Percentiles rank a stretch among this genome's conserved stretches.
Conservation (phyloP, 176 grass and related monocot genomes). For the Bothriochloa decipiens region DNA sequence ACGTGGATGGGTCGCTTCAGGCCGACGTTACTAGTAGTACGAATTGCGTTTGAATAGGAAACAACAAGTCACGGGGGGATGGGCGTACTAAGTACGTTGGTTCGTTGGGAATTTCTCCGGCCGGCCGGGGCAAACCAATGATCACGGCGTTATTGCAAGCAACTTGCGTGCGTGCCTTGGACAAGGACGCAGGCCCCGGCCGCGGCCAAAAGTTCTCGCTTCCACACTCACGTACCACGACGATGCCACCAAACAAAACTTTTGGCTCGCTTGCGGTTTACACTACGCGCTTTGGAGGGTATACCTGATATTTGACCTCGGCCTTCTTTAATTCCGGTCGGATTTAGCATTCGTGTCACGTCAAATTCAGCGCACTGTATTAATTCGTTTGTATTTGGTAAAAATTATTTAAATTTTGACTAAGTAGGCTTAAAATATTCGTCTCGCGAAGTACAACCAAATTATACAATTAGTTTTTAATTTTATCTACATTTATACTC, state of each 20-base stretch:
- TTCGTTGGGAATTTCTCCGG: conserved; percentile 28
- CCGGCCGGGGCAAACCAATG: background rate
- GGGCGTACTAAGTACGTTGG: background rate
- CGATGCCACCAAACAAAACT: background rate
- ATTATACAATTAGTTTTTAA: too few relatives aligned
- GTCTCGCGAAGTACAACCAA: too few relatives aligned
- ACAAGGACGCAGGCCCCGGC: background rate
- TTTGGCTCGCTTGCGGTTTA: background rate
- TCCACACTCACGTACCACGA: background rate
- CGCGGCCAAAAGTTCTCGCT: background rate
- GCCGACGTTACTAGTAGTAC: background rate
- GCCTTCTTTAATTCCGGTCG: too few relatives aligned
- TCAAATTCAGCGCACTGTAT: too few relatives aligned
- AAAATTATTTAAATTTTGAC: too few relatives aligned
- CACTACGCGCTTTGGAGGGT: background rate
- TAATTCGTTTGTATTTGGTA: too few relatives aligned
- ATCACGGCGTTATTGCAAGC: conserved; percentile 38
- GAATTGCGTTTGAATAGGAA: conserved; percentile 31
- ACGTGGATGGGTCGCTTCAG: conserved; percentile 31
- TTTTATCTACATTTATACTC: too few relatives aligned
- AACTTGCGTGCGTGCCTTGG: background rate
- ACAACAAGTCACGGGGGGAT: conserved; percentile 24
- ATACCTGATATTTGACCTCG: too few relatives aligned
- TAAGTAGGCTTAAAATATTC: too few relatives aligned
- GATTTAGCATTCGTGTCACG: too few relatives aligned